phyloP scores from a whole-genome alignment of 2,329 filamentous ascomycete genomes.

The Fusarium pseudonygamai region DNA sequence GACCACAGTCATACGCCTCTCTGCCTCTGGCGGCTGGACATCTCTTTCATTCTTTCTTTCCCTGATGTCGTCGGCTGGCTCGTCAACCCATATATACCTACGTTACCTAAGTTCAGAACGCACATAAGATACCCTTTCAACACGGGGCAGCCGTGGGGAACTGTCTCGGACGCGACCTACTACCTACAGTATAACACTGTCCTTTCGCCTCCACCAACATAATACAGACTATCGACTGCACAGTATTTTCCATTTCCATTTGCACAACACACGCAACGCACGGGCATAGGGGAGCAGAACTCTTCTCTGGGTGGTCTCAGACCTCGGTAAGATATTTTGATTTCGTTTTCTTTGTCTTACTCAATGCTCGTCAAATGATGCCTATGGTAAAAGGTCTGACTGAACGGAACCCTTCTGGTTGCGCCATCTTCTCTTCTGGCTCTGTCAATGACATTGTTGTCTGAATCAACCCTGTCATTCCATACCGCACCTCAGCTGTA shows the following conservation, averaged over 20 bases:
- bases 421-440: slow-evolving; percentile 43
- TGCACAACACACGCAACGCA: neutral
- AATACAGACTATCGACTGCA: neutral
- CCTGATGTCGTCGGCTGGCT: neutral
- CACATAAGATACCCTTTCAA: neutral
- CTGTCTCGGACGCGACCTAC: slow-evolving; percentile 2
- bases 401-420: slow-evolving; percentile 59
- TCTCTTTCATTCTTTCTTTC: slow-evolving; percentile 14
- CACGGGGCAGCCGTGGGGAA: neutral
- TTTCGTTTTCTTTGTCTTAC: neutral
- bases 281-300: neutral
- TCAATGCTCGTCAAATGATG: slow-evolving; percentile 57
- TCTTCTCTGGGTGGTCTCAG: neutral
- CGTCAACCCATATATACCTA: neutral
- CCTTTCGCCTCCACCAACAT: neutral
- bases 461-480: slow-evolving; percentile 20
- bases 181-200: neutral
- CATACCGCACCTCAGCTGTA: slow-evolving; percentile 14
- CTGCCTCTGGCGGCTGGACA: slow-evolving; percentile 32
- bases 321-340: slow-evolving; percentile 25
- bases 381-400: slow-evolving; percentile 74
- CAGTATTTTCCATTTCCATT: neutral
- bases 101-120: neutral
- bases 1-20: slow-evolving; percentile 5
- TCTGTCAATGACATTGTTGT: slow-evolving; percentile 22